Conservation (phyloP, 1,284 basidiomycete genomes). For the Marasmius sp. region DNA sequence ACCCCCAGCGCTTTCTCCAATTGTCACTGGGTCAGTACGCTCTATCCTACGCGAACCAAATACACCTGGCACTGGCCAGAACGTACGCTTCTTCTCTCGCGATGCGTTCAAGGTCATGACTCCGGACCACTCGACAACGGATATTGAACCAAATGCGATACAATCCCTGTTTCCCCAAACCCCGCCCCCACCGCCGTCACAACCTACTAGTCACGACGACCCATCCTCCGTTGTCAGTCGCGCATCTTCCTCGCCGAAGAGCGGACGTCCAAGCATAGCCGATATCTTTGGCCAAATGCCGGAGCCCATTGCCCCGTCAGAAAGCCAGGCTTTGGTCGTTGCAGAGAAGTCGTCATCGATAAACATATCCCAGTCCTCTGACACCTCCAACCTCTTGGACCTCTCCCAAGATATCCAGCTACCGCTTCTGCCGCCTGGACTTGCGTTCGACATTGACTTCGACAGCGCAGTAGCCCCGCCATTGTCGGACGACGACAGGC, state of each 20-base stretch:
- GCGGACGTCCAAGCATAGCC: conserved; percentile 34
- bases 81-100: conserved; percentile 72
- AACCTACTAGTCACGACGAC: not conserved
- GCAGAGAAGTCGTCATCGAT: conserved; percentile 1
- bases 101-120: conserved; percentile 63
- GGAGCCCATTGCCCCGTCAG: conserved; percentile 1
- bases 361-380: conserved; percentile 18
- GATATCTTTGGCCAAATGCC: conserved; percentile 42
- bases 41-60: conserved; percentile 70
- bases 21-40: conserved; percentile 49
- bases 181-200: not conserved
- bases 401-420: conserved; percentile 49
- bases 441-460: conserved; percentile 38
- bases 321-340: conserved; percentile 14
- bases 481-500: conserved; percentile 27
- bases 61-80: conserved; percentile 72
- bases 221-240: conserved; percentile 24
- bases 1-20: conserved; percentile 24
- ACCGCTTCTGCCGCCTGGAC: conserved; percentile 44
- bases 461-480: conserved; percentile 45
- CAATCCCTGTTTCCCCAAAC: conserved; percentile 2
- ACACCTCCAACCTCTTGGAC: conserved; percentile 52
- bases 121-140: conserved; percentile 53
- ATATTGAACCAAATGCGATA: conserved; percentile 35
- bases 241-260: conserved; percentile 28